A percentile compares a stretch with the other conserved stretches of the same genome.
phyloP scores from a whole-genome alignment of 2,329 filamentous ascomycete genomes.

The Paecilomyces sp. region DNA sequence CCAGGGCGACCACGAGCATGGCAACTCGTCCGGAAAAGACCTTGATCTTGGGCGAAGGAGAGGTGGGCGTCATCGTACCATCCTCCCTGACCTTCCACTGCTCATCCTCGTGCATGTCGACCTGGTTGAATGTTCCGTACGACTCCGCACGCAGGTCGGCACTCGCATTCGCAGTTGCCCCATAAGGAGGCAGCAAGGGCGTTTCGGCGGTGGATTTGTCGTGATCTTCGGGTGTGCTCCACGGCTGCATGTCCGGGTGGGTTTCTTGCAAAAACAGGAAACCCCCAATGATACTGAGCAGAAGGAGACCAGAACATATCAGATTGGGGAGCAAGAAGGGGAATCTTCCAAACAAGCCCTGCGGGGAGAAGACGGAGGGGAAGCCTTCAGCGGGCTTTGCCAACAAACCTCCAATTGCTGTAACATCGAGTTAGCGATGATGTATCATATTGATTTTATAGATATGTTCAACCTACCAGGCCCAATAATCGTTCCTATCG shows the following conservation, averaged over 20 bases:
- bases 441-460: neutral
- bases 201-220: slow-evolving; percentile 53
- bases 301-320: slow-evolving; percentile 68
- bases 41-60: slow-evolving; percentile 24
- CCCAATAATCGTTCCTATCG: slow-evolving; percentile 80
- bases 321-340: slow-evolving; percentile 88
- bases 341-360: slow-evolving; percentile 66
- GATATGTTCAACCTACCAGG: slow-evolving; percentile 38
- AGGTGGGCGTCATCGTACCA: slow-evolving; percentile 29
- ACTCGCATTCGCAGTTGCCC: slow-evolving; percentile 63
- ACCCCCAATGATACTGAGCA: slow-evolving; percentile 73
- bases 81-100: slow-evolving; percentile 46
- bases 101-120: slow-evolving; percentile 48
- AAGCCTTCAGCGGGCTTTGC: slow-evolving; percentile 70
- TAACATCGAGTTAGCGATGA: slow-evolving; percentile 8
- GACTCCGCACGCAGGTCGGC: slow-evolving; percentile 70
- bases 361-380: slow-evolving; percentile 60
- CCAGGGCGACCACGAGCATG: slow-evolving; percentile 71
- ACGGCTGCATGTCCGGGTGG: slow-evolving; percentile 70
- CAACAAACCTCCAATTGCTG: slow-evolving; percentile 76
- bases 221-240: slow-evolving; percentile 31
- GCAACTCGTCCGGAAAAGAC: slow-evolving; percentile 60
- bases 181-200: slow-evolving; percentile 67
- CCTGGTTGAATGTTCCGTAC: slow-evolving; percentile 64
- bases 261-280: slow-evolving; percentile 80